Base-by-base conservation (phyloP, 1,139 yeast genomes). In the Yamadazyma triangularis region DNA sequence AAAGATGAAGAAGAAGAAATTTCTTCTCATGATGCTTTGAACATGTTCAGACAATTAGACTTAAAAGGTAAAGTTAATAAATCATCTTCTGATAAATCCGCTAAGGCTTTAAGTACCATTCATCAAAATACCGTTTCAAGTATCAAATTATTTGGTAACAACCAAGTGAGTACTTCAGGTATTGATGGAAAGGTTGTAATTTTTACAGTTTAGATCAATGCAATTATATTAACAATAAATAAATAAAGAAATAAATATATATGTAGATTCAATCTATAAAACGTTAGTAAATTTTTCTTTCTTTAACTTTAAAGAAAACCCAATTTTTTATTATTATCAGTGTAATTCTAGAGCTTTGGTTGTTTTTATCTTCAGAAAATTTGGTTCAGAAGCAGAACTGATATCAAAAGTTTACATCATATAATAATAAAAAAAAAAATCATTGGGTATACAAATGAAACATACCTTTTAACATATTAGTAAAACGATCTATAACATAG, bases 11-110 rank as follows among this genome's bases (percentile, higher is more conserved):
- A 72, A 14, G 78, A 71, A 23, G 91, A 81, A 51, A 69, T 76
- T 32, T 68, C 79, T 16, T 79, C 83, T 36, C 83, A 81, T 45
- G 82, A 88, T 39, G 97, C 97, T 10, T 73, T 91, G 55, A 85
- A 85, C 61, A 87, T 91, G 91, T 93, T 93, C 65, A 82, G 88
- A 59, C 96, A 91, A 59, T 70, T 91, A 72, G 99, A 91, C 60
- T 73, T 91, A 58, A 89, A 88, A 70, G 98, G 98, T 34, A 74
- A 86, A 36, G 79, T 76, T 31, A 67, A 72, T 42, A 64, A 70
- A 39, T 60, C 67, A 16, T 40, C 44, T 28, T 40, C 44, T 12
- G 48, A 70, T 52, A 43, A 42, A 15, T 62, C 73, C 23, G 52
- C 58, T 23, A 70, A 73, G 33, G 75, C 73, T 30, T 70, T 83